phyloP scores from a whole-genome alignment of 208 protist genomes.

The Acanthamoeba healyi region DNA sequence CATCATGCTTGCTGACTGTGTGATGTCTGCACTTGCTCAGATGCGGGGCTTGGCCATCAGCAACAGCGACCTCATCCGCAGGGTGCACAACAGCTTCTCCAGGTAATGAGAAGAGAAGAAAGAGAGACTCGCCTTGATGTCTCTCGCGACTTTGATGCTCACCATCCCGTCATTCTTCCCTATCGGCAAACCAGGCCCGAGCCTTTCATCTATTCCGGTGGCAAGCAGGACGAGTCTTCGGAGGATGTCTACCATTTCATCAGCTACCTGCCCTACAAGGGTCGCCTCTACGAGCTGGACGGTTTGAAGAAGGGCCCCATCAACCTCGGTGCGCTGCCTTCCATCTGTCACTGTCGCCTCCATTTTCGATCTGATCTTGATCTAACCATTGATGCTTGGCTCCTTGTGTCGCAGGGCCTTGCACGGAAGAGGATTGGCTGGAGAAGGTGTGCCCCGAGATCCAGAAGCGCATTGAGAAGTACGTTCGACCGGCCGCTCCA shows the following conservation, averaged over 20 bases:
- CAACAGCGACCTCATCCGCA: conserved; percentile 93
- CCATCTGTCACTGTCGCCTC: background rate
- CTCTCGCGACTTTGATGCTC: too few relatives aligned
- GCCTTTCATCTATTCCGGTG: conserved; percentile 85
- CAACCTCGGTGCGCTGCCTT: conserved; percentile 76
- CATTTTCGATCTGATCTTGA: background rate
- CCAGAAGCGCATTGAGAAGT: conserved; percentile 92
- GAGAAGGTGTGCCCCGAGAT: conserved; percentile 91
- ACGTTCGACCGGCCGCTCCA: background rate
- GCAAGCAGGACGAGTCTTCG: conserved; percentile 79
- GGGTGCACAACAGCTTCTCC: conserved; percentile 97
- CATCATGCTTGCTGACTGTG: background rate
- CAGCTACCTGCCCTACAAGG: conserved; percentile 94
- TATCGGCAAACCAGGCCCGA: conserved; percentile 80
- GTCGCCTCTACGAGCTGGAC: conserved; percentile 98
- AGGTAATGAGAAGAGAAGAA: too few relatives aligned
- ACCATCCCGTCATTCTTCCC: too few relatives aligned
- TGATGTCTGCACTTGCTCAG: conserved; percentile 16
- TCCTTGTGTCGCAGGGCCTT: conserved; percentile 45
- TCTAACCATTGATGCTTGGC: too few relatives aligned
- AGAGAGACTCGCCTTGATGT: too few relatives aligned
- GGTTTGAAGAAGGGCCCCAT: conserved; percentile 96
- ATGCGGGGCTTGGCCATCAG: conserved; percentile 91
- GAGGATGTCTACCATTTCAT: conserved; percentile 98
- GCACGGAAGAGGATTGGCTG: conserved; percentile 85